A percentile compares a stretch with the other conserved stretches of the same genome.
These are phyloP conservation scores for Pilaira anomala DNA, from an alignment of 192 early-diverging fungal species.

Conservation along the genomic window DNA sequence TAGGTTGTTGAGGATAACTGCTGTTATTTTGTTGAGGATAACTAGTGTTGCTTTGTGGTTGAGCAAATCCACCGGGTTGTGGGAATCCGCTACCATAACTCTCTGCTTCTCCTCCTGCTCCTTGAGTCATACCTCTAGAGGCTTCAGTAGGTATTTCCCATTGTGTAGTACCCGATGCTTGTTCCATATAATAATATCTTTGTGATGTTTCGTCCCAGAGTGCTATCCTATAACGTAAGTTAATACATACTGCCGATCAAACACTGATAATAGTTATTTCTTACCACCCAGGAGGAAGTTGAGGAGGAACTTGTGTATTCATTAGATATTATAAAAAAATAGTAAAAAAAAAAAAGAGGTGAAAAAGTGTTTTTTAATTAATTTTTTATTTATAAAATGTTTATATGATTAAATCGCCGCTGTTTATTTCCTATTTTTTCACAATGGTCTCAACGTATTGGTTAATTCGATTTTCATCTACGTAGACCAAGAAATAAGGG, in stretches of 20 bases:
- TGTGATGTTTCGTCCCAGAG: conserved; percentile 18
- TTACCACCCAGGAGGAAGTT: conserved; percentile 28
- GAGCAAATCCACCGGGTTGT: not conserved
- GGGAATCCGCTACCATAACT: not conserved
- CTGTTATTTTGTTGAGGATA: not conserved
- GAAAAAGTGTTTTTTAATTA: not conserved
- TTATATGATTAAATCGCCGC: too few relatives aligned
- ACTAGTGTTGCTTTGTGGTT: not conserved
- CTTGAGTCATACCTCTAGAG: too few relatives aligned
- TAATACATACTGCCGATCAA: not conserved
- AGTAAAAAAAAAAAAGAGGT: conserved; percentile 1
- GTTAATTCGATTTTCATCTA: conserved; percentile 21
- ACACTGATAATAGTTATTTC: not conserved
- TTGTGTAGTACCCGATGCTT: conserved; percentile 17
- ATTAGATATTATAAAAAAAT: conserved; percentile 4
- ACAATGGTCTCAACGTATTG: conserved; percentile 17
- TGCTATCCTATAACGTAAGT: conserved; percentile 13
- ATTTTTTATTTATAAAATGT: not conserved
- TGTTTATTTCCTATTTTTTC: conserved; percentile 11
- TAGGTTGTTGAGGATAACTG: not conserved
- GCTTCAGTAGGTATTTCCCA: conserved; percentile 22
- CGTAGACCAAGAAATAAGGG: conserved; percentile 74
- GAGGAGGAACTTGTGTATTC: conserved; percentile 13
- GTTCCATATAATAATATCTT: conserved; percentile 24
- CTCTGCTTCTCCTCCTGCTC: too few relatives aligned